These are phyloP conservation scores for Thermochaetoides thermophila DNA, from an alignment of 495 filamentous ascomycete genomes.

Conservation along the genomic window DNA sequence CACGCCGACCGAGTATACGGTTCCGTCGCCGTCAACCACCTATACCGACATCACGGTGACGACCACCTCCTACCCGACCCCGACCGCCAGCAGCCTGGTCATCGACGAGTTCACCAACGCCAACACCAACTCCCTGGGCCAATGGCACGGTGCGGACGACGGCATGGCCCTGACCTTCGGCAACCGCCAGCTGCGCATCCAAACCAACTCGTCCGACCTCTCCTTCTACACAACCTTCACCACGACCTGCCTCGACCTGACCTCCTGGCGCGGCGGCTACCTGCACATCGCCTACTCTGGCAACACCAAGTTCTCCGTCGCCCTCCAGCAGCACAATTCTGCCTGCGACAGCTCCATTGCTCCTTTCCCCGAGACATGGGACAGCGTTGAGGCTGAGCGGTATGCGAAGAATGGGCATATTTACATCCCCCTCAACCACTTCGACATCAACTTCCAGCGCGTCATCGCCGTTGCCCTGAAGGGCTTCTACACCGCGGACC, in stretches of 20 bases:
- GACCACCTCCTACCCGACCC: conserved; percentile 24
- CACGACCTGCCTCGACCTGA: conserved; percentile 44
- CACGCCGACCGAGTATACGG: conserved; percentile 34
- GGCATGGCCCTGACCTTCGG: conserved; percentile 37
- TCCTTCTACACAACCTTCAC: conserved; percentile 54
- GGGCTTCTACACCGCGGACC: conserved; percentile 45
- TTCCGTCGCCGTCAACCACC: conserved; percentile 22
- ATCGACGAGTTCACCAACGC: conserved; percentile 49
- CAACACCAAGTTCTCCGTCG: conserved; percentile 50
- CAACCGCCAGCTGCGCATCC: conserved; percentile 39
- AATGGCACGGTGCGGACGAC: conserved; percentile 60
- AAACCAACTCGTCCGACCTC: conserved; percentile 51
- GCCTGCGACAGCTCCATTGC: conserved; percentile 40
- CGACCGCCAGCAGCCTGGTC: conserved; percentile 40
- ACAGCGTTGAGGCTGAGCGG: conserved; percentile 53
- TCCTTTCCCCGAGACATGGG: conserved; percentile 63
- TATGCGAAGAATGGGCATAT: conserved; percentile 48
- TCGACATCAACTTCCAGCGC: conserved; percentile 45
- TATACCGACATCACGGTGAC: conserved; percentile 7
- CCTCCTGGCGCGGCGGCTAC: conserved; percentile 40
- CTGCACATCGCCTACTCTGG: conserved; percentile 61
- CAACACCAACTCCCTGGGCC: conserved; percentile 46
- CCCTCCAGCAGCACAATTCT: conserved; percentile 58
- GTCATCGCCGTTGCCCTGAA: conserved; percentile 51
- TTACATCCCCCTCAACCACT: conserved; percentile 63